Conservation (phyloP, 495 filamentous ascomycete genomes). For the Neurospora tetrasperma region DNA sequence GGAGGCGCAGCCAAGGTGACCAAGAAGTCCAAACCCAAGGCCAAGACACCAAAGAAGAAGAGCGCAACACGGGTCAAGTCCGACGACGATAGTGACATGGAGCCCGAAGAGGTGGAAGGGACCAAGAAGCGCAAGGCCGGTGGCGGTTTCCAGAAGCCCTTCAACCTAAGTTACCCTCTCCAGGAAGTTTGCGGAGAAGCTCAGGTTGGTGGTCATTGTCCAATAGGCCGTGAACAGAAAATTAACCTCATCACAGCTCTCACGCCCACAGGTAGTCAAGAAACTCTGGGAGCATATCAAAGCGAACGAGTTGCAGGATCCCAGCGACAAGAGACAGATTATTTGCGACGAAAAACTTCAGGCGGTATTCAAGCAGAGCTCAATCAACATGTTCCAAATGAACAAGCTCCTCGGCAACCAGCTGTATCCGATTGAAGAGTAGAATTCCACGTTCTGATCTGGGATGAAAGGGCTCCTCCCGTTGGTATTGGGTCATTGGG, state of each 20-base stretch:
- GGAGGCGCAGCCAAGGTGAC: constrained; percentile 43
- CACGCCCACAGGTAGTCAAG: constrained; percentile 90
- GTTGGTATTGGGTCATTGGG: background rate
- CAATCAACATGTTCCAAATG: constrained; percentile 97
- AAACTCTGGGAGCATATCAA: constrained; percentile 92
- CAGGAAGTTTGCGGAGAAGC: constrained; percentile 46
- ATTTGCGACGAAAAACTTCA: constrained; percentile 83
- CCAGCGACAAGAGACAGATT: constrained; percentile 82
- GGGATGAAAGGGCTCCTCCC: background rate
- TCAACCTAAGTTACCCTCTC: constrained; percentile 39
- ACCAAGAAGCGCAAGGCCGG: constrained; percentile 41
- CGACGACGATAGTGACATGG: constrained; percentile 73
- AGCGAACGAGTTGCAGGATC: constrained; percentile 77
- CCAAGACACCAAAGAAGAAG: constrained; percentile 59
- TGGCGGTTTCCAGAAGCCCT: constrained; percentile 42
- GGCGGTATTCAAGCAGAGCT: constrained; percentile 80
- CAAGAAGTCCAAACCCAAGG: constrained; percentile 22
- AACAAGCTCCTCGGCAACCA: constrained; percentile 54
- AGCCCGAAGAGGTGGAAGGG: constrained; percentile 45
- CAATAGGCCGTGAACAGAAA: background rate
- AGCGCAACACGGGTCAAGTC: constrained; percentile 63
- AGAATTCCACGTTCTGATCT: background rate
- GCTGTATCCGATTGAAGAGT: constrained; percentile 39
- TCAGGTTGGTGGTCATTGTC: constrained; percentile 35
- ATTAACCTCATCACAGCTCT: constrained; percentile 46